phyloP scores from a whole-genome alignment of 331 rosid genomes.

The Spiraea crenata region DNA sequence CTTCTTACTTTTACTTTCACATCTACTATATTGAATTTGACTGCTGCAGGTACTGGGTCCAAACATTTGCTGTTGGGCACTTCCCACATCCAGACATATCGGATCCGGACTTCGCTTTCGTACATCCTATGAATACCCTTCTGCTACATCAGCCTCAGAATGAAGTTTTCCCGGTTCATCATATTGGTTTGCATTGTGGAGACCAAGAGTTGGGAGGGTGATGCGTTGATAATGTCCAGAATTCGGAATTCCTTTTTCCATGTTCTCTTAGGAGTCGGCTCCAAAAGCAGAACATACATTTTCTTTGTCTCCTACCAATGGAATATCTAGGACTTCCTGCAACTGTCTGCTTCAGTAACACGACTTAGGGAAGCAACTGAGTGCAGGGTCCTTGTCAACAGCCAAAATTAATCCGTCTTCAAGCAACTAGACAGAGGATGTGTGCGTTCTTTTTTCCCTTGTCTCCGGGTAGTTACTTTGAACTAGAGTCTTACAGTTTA shows the following conservation, averaged over 20 bases:
- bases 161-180: constrained; percentile 30
- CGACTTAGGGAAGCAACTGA: constrained; percentile 14
- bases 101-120: constrained; percentile 79
- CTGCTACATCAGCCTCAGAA: constrained; percentile 39
- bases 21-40: constrained; percentile 22
- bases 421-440: constrained; percentile 7
- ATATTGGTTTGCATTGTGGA: constrained; percentile 22
- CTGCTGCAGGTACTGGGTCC: constrained; percentile 80
- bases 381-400: constrained; percentile 19
- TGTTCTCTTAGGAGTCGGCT: constrained; percentile 12
- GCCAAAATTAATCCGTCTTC: constrained; percentile 10
- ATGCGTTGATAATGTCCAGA: constrained; percentile 29
- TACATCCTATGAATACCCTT: constrained; percentile 45
- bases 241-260: constrained; percentile 19
- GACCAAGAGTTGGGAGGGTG: constrained; percentile 21
- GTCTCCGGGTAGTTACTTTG: constrained; percentile 14
- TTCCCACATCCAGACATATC: constrained; percentile 67
- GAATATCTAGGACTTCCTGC: constrained; percentile 27
- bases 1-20: constrained; percentile 3
- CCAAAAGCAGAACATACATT: constrained; percentile 1
- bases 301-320: constrained; percentile 16
- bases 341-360: constrained; percentile 23
- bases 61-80: constrained; percentile 66
- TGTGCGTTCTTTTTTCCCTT: constrained; percentile 12
- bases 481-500: constrained; percentile 6